Base-by-base conservation (phyloP, 192 early-diverging fungal species). In the Entomortierella parvispora region DNA sequence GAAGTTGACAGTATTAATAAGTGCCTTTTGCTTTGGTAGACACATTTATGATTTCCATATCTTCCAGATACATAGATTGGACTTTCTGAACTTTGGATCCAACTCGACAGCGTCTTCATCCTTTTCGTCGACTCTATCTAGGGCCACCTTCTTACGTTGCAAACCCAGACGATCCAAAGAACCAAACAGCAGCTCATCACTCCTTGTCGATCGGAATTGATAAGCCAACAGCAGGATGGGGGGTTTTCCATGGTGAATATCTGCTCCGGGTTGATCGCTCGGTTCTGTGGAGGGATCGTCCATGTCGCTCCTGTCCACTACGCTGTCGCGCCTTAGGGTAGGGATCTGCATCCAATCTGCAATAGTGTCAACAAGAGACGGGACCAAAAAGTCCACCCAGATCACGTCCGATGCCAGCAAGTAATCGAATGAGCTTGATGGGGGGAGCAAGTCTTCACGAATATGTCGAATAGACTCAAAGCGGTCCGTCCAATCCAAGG, bases 341-440 rank as follows among this genome's bases (percentile, higher is more conserved):
- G 52, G 34, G 31, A 43, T n/a, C 6, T 75, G 49, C 28, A 71
- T 44, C 34, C 65, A 37, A 12, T 69, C 74, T 25, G 55, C 45
- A 45, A 84, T 67, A 2, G 82, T 81, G n/a, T 80, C 74, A 25
- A 81, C 58, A 8, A 84, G 54, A 2, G 69, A 75, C 29, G 65
- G 56, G 26, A 81, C 68, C 47, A 84, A 54, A 51, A 74, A 79
- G 42, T 84, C 82, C 1, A 84, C 80, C 82, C 82, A 84, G 4
- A 84, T 71, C 32, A 84, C 76, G 50, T 84, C 82, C 9, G 82
- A 65, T 23, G 80, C 82, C 17, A 84, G 34, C 18, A 84, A 79
- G 43, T 79, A 84, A 48, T 84, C 80, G 14, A 78, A 37, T 23
- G 48, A 46, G 25, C 18, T 33, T 18, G 63, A 40, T 42, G 49